Evolutionary conservation across 805 yeast genomes (phyloP), one percentile per base, ranked within the genome.

Genomic region (Zygotorulaspora danielsina): DNA sequence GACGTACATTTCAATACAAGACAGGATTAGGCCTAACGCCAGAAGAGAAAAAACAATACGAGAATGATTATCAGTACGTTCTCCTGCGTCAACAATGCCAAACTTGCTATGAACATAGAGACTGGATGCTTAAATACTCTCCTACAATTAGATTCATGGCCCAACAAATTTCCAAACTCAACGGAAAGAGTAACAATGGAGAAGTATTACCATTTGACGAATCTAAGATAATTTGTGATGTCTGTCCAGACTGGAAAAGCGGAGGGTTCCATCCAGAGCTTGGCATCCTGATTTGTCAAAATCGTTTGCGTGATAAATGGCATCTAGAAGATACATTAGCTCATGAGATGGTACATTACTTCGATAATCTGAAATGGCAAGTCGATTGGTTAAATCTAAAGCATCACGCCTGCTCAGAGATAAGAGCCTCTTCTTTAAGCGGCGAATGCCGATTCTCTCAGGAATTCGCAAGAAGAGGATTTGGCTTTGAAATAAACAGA

Each of bases 321-420:
- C 94, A 86, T 53, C 63, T 88, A 42, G 97, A 90, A 57, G 97
- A 93, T 55, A 85, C 95, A 0, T 65, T 93, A 46, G 74, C 97
- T 2, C 98, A 93, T 59, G 98, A 93, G 58, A 70, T 93, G 60
- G 79, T 93, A 22, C 98, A 93, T 63, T 93, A 88, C 46, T 93
- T 86, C 63, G 98, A 93, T 64, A 81, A 88, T 55, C 69, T 85
- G 48, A 82, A 87, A 61, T 93, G 93, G 69, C 70, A 86, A 39
- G 88, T 93, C 2, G 86, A 93, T 61, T 84, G 96, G 83, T 55
- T 72, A 40, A 78, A 90, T 61, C 67, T 93, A 56, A 76, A 78
- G 54, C 98, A 93, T 57, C 97, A 90, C 59, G 98, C 98, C 1
- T 93, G 98, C 61, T 81, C 97, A 1, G 98, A 93, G 62, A 86